Evolutionary conservation across 1,139 yeast genomes (phyloP).

Genomic region (Maudiozyma humilis): DNA sequence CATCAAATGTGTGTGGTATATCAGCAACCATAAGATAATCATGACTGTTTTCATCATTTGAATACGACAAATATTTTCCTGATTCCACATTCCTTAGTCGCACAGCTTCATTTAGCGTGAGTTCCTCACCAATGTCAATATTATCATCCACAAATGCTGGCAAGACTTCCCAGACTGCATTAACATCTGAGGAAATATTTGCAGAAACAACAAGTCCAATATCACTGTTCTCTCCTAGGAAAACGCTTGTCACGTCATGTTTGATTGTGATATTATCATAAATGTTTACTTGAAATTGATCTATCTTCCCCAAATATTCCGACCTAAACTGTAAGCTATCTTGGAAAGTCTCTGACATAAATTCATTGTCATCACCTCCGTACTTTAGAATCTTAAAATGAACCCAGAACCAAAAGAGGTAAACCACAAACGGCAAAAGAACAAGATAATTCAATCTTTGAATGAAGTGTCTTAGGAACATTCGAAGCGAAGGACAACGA

Average conservation of each 20-base stretch:
- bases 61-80: conserved; percentile 46
- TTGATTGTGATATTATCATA: conserved; percentile 67
- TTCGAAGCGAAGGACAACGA: conserved; percentile 40
- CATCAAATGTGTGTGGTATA: conserved; percentile 19
- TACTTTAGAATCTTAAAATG: conserved; percentile 73
- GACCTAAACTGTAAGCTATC: conserved; percentile 81
- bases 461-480: conserved; percentile 58
- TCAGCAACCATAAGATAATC: not conserved
- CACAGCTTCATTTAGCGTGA: conserved; percentile 54
- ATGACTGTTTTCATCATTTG: not conserved
- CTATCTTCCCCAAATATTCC: conserved; percentile 59
- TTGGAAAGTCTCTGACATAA: conserved; percentile 90
- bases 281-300: conserved; percentile 44
- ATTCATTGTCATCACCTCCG: conserved; percentile 92
- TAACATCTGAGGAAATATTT: not conserved
- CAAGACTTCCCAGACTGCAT: conserved; percentile 59
- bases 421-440: conserved; percentile 71
- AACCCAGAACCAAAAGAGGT: conserved; percentile 85
- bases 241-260: conserved; percentile 67
- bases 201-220: conserved; percentile 33
- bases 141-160: conserved; percentile 30
- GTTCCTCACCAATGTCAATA: conserved; percentile 37
- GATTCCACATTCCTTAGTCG: conserved; percentile 79
- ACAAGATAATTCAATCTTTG: conserved; percentile 71
- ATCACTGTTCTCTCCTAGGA: conserved; percentile 42